Conservation (phyloP, 352 stramenopile genomes). For the Elongisporangium undulatum region DNA sequence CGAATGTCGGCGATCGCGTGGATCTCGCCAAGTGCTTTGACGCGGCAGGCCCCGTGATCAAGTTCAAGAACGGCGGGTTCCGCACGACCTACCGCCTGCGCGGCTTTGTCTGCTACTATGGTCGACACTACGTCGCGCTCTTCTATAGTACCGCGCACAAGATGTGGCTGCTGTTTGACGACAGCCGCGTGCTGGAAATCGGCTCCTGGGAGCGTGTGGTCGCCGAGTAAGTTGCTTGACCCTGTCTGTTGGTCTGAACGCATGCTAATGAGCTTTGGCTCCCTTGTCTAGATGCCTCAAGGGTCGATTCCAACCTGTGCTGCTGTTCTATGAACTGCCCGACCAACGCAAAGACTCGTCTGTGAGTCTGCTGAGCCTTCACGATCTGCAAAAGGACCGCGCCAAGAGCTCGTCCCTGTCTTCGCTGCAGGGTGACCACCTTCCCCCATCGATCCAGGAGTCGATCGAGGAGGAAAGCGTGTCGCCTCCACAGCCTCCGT, state of each 20-base stretch:
- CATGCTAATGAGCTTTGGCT: background rate
- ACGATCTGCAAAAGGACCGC: slow-evolving; percentile 24
- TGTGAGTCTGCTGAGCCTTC: slow-evolving; percentile 49
- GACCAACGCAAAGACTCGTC: slow-evolving; percentile 82
- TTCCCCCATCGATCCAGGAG: slow-evolving; percentile 52
- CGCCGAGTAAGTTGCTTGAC: slow-evolving; percentile 23
- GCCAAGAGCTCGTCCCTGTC: slow-evolving; percentile 58
- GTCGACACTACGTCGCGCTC: slow-evolving; percentile 74
- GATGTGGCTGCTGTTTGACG: slow-evolving; percentile 85
- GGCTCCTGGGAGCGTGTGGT: slow-evolving; percentile 76
- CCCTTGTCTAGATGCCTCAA: slow-evolving; percentile 45
- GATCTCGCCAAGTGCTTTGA: slow-evolving; percentile 76
- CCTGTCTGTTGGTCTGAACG: background rate
- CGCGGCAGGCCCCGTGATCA: slow-evolving; percentile 55
- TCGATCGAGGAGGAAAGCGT: slow-evolving; percentile 35
- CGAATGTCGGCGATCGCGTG: slow-evolving; percentile 61
- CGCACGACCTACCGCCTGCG: slow-evolving; percentile 74
- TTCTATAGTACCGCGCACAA: slow-evolving; percentile 86
- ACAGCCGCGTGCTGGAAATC: slow-evolving; percentile 74
- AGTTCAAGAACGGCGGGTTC: slow-evolving; percentile 65
- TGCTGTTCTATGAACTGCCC: slow-evolving; percentile 83
- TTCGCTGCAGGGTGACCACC: slow-evolving; percentile 44
- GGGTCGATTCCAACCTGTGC: slow-evolving; percentile 75
- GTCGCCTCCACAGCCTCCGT: slow-evolving; percentile 6
- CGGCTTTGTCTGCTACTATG: slow-evolving; percentile 85